Conservation (phyloP, 2,329 filamentous ascomycete species). For the Penicillium polonicum region DNA sequence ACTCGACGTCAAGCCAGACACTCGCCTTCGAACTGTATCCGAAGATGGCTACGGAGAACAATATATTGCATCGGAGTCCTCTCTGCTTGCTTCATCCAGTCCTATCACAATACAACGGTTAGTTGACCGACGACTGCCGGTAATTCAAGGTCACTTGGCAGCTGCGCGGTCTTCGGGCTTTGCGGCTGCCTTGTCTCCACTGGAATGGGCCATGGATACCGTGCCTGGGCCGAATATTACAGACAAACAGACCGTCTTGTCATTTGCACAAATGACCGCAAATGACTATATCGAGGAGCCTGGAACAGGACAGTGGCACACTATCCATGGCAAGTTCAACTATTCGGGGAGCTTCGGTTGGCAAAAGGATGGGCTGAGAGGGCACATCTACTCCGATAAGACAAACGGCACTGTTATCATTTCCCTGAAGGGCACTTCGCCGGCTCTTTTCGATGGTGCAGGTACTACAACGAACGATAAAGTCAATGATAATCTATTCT, state of each 20-base stretch:
- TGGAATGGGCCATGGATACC: conserved; percentile 80
- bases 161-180: conserved; percentile 68
- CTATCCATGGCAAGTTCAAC: conserved; percentile 77
- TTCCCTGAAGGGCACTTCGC: conserved; percentile 85
- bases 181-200: conserved; percentile 65
- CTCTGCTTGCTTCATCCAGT: conserved; percentile 63
- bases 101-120: conserved; percentile 74
- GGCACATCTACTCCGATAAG: conserved; percentile 88
- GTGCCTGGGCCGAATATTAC: conserved; percentile 76
- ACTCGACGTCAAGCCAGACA: conserved; percentile 66
- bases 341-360: conserved; percentile 88
- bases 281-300: conserved; percentile 82
- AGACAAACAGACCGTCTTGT: conserved; percentile 80
- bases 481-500: conserved; percentile 95
- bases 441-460: conserved; percentile 92
- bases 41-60: conserved; percentile 42
- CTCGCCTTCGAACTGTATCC: conserved; percentile 50
- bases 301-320: conserved; percentile 74
- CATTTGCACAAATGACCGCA: conserved; percentile 81
- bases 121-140: conserved; percentile 70
- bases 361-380: conserved; percentile 82
- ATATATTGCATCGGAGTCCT: conserved; percentile 50
- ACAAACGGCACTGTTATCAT: conserved; percentile 85
- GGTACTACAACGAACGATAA: conserved; percentile 98
- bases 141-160: conserved; percentile 75